phyloP scores from a whole-genome alignment of 2,329 filamentous ascomycete genomes.

The Cercospora zeina region DNA sequence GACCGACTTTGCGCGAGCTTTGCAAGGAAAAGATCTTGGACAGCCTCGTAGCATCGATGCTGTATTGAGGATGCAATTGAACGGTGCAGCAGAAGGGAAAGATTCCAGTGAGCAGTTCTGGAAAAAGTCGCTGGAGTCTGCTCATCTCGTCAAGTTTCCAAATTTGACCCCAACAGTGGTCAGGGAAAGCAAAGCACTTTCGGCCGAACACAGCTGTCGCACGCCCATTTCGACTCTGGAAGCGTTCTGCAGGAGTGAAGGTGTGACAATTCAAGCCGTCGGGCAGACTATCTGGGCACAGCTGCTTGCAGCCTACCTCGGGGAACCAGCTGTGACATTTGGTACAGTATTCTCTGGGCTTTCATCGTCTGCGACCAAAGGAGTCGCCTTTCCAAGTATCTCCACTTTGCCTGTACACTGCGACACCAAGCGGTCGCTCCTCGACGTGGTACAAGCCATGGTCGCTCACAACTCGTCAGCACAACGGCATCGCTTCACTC shows the following conservation, averaged over 20 bases:
- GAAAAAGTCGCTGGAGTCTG: conserved; percentile 49
- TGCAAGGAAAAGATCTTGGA: conserved; percentile 37
- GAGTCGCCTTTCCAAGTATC: conserved; percentile 73
- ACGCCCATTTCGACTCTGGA: conserved; percentile 54
- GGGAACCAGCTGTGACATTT: conserved; percentile 72
- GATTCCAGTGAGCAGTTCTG: conserved; percentile 56
- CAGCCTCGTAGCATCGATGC: conserved; percentile 43
- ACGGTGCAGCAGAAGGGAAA: conserved; percentile 14
- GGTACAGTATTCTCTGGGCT: conserved; percentile 79
- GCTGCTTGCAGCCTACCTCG: conserved; percentile 72
- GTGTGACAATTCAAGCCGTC: conserved; percentile 73
- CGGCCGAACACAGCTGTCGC: conserved; percentile 44
- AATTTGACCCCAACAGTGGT: conserved; percentile 65
- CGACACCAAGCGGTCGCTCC: conserved; percentile 56
- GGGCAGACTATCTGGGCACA: conserved; percentile 77
- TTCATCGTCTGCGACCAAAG: conserved; percentile 58
- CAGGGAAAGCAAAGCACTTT: conserved; percentile 40
- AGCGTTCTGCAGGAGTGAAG: conserved; percentile 54
- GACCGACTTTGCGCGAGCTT: conserved; percentile 54
- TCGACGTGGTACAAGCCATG: conserved; percentile 60
- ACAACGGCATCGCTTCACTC: conserved; percentile 69
- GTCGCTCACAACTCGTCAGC: conserved; percentile 65
- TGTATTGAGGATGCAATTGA: conserved; percentile 47
- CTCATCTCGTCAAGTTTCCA: conserved; percentile 68
- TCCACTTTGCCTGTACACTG: conserved; percentile 74